Conservation (phyloP, 371 early-diverging fungal species). For the Mortierella sp. region DNA sequence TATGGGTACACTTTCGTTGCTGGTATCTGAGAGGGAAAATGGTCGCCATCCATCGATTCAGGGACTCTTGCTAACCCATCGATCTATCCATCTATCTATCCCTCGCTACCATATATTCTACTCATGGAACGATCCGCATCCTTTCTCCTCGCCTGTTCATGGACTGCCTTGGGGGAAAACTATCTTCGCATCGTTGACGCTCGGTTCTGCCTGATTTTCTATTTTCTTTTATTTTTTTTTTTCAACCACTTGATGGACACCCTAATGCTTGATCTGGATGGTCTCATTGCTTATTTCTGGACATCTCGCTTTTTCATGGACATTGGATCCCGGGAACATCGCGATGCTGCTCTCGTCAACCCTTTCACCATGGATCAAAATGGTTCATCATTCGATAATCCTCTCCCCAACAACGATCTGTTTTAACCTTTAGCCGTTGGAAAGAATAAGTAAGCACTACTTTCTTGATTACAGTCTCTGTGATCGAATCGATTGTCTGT, state of each 20-base stretch:
- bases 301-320: conserved; percentile 65
- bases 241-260: background rate
- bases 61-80: too few species aligned
- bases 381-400: background rate
- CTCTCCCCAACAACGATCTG: too few species aligned
- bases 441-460: conserved; percentile 90
- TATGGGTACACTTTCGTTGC: conserved; percentile 6
- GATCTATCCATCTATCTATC: too few species aligned
- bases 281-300: background rate
- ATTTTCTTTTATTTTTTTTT: background rate
- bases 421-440: conserved; percentile 75
- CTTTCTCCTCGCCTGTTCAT: too few species aligned
- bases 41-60: too few species aligned
- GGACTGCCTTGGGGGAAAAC: too few species aligned
- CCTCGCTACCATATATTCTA: too few species aligned
- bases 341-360: conserved; percentile 99
- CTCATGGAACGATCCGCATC: too few species aligned
- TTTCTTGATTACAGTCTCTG: background rate
- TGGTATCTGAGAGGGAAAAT: too few species aligned
- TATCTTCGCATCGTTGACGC: background rate
- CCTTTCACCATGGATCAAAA: conserved; percentile 52
- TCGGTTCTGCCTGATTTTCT: background rate
- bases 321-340: conserved; percentile 89
- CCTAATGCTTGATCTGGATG: too few species aligned
- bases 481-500: background rate